A percentile compares a stretch with the other conserved stretches of the same genome.
These are phyloP conservation scores for Polysphondylium violaceum DNA, from an alignment of 78 protist genomes.

Conservation along the genomic window DNA sequence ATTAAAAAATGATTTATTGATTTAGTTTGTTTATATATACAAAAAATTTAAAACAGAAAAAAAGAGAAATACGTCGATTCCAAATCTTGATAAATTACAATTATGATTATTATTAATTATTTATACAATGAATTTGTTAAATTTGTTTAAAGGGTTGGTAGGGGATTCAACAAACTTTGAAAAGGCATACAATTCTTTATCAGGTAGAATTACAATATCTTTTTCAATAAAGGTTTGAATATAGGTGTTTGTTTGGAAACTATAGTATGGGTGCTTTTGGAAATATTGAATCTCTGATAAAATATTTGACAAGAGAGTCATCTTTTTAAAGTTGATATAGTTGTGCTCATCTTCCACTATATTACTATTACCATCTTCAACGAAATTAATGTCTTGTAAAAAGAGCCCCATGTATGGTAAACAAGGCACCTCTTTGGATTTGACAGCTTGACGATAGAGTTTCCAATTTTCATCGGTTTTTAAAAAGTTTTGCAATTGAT, in stretches of 20 bases:
- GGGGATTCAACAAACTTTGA: constrained; percentile 68
- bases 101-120: no score
- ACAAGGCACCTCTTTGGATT: constrained; percentile 56
- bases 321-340: constrained; percentile 63
- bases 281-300: constrained; percentile 45
- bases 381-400: constrained; percentile 85
- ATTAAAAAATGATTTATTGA: no score
- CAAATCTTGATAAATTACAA: no score
- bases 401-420: constrained; percentile 87
- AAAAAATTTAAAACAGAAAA: no score
- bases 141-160: constrained; percentile 50
- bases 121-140: constrained; percentile 11
- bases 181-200: constrained; percentile 57
- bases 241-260: constrained; percentile 11
- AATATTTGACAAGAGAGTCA: constrained; percentile 32
- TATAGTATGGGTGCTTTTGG: constrained; percentile 71
- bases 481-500: constrained; percentile 17
- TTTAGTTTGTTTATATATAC: no score
- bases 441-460: constrained; percentile 32
- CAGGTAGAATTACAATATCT: constrained; percentile 61
- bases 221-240: constrained; percentile 39
- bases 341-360: neutral
- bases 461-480: constrained; percentile 68
- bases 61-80: no score
- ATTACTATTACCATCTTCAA: constrained; percentile 86